These are phyloP conservation scores for Geosmithia putterillii DNA, from an alignment of 2,329 filamentous ascomycete genomes.

Conservation along the genomic window DNA sequence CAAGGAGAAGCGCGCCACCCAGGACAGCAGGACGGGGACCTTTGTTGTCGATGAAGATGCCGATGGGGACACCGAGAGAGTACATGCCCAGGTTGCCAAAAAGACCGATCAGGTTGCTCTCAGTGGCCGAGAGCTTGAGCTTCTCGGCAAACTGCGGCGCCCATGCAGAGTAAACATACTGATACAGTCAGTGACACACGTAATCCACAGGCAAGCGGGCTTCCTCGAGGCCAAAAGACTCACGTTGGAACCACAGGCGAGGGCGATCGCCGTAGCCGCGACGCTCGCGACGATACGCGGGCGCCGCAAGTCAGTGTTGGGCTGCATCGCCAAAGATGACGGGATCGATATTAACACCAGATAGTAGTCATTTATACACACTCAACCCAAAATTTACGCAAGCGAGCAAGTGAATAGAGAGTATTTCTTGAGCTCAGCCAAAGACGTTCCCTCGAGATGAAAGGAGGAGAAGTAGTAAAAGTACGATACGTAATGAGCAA, in stretches of 20 bases:
- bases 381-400: not conserved
- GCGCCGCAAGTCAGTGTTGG: not conserved
- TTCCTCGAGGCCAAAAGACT: conserved; percentile 13
- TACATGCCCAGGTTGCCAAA: conserved; percentile 91
- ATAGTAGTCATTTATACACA: not conserved
- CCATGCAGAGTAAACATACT: conserved; percentile 99
- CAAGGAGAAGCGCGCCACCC: conserved; percentile 60
- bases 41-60: conserved; percentile 72
- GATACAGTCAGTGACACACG: conserved; percentile 3
- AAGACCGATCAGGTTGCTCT: conserved; percentile 84
- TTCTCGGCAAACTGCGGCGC: conserved; percentile 86
- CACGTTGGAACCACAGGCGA: conserved; percentile 91
- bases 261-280: conserved; percentile 70
- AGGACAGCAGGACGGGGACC: conserved; percentile 72
- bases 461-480: not conserved
- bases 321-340: not conserved
- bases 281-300: conserved; percentile 68
- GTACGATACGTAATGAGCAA: not conserved
- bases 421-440: not conserved
- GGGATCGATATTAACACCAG: not conserved
- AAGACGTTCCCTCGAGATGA: not conserved
- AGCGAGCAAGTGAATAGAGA: not conserved
- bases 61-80: conserved; percentile 75
- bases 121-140: conserved; percentile 77
- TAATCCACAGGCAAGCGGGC: not conserved